Percentiles rank a stretch among this genome's conserved stretches.
These are phyloP conservation scores for Nicotiana sylvestris DNA, from an alignment of 257 asterid genomes.

Conservation along the genomic window DNA sequence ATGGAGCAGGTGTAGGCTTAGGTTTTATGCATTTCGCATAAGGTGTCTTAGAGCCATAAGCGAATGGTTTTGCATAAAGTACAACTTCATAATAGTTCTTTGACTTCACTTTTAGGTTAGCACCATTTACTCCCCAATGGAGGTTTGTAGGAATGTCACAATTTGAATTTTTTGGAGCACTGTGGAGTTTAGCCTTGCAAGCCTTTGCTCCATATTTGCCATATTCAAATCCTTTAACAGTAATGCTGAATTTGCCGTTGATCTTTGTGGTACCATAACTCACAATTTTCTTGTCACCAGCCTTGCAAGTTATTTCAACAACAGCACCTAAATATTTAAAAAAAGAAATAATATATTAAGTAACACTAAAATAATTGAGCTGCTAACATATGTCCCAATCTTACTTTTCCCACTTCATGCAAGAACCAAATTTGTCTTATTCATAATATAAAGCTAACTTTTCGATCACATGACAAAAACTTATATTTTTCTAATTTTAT, in stretches of 20 bases:
- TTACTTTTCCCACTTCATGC: too few species aligned
- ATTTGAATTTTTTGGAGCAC: slow-evolving; percentile 50
- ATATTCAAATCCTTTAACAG: slow-evolving; percentile 19
- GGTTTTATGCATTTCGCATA: slow-evolving; percentile 40
- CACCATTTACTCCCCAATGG: slow-evolving; percentile 56
- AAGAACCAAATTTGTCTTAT: too few species aligned
- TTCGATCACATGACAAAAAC: too few species aligned
- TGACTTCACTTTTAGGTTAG: slow-evolving; percentile 48
- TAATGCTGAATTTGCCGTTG: slow-evolving; percentile 58
- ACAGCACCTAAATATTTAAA: slow-evolving; percentile 40
- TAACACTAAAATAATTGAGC: too few species aligned
- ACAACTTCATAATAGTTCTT: slow-evolving; percentile 56
- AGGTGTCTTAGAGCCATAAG: slow-evolving; percentile 59
- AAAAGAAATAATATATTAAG: too few species aligned
- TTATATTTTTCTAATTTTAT: too few species aligned
- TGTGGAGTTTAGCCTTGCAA: slow-evolving; percentile 7
- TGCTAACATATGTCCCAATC: too few species aligned
- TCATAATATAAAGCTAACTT: too few species aligned
- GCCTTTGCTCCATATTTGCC: slow-evolving; percentile 10
- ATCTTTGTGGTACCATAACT: slow-evolving; percentile 60
- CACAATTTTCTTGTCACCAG: slow-evolving; percentile 36
- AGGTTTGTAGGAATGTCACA: slow-evolving; percentile 49
- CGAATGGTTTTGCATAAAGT: slow-evolving; percentile 56
- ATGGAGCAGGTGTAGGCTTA: slow-evolving; percentile 42
- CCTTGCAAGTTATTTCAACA: slow-evolving; percentile 41